Conservation (phyloP, 495 filamentous ascomycete species). For the Podospora sp. region DNA sequence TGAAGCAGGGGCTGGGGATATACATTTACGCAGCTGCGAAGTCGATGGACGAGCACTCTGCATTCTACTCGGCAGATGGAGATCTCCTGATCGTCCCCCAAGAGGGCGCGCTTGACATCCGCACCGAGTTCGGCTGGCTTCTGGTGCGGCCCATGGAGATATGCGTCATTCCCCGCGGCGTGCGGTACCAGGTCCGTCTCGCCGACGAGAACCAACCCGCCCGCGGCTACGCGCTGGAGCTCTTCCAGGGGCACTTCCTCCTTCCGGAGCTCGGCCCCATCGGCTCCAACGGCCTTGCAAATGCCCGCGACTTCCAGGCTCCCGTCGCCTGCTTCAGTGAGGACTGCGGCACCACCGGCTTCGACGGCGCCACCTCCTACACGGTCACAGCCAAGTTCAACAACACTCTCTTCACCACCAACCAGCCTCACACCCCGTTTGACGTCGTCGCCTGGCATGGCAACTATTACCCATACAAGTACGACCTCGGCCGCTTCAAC, state of each 20-base stretch:
- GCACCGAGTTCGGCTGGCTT: slow-evolving; percentile 80
- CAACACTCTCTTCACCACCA: slow-evolving; percentile 73
- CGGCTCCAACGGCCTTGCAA: slow-evolving; percentile 84
- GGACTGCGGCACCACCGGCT: slow-evolving; percentile 44
- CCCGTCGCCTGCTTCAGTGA: slow-evolving; percentile 78
- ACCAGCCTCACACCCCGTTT: slow-evolving; percentile 75
- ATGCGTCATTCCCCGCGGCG: slow-evolving; percentile 80
- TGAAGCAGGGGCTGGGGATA: slow-evolving; percentile 81
- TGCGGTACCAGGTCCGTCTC: slow-evolving; percentile 75
- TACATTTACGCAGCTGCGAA: slow-evolving; percentile 80
- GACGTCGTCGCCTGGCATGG: slow-evolving; percentile 86
- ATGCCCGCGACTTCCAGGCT: slow-evolving; percentile 84
- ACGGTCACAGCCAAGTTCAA: slow-evolving; percentile 76
- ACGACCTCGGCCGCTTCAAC: slow-evolving; percentile 81
- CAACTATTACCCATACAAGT: slow-evolving; percentile 82
- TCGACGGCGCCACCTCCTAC: slow-evolving; percentile 51
- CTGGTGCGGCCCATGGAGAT: slow-evolving; percentile 90
- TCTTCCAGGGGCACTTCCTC: slow-evolving; percentile 81
- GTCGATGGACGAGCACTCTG: slow-evolving; percentile 72
- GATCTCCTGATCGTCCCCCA: slow-evolving; percentile 86
- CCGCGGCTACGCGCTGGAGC: slow-evolving; percentile 83
- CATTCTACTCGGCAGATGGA: slow-evolving; percentile 89
- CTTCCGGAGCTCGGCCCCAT: slow-evolving; percentile 91
- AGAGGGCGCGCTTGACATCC: slow-evolving; percentile 81
- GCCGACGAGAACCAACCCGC: slow-evolving; percentile 55